Base-by-base conservation (phyloP, 2,329 filamentous ascomycete species). In the Xylariales sp. region DNA sequence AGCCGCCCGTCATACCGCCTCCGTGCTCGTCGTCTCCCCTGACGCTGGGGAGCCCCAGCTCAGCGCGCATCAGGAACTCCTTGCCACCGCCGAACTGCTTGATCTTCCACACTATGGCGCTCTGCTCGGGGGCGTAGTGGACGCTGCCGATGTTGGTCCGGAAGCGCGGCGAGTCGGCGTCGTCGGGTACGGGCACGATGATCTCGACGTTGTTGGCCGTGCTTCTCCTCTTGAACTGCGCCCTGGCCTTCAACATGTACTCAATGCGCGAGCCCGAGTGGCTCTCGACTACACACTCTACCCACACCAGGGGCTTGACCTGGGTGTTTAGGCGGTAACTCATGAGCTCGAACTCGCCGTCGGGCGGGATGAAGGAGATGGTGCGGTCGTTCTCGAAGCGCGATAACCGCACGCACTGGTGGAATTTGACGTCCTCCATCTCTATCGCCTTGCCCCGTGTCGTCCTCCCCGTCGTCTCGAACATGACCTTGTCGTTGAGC, bases 351-450 rank as follows among this genome's bases (percentile, higher is more conserved):
- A 99, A 99, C 80, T 99, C 96, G 79, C 96, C 96, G 78, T 99
- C 96, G 10, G 96, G 96, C 1, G 96, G 96, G 74, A 99, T 98
- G 81, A 99, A 99, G 78, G 93, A 97, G 82, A 99, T 99, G 45
- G 96, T 99, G 68, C 96, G 87, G 84, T 99, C 96, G 81, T 98
- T 99, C 81, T 99, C 96, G 82, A 99, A 99, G 73, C 96, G 89
- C 55, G 94, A 97, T 72, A 99, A 86, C 70, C 96, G 90, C 71
- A 99, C 96, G 78, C 96, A 99, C 81, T 99, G 96, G 82, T 99
- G 96, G 81, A 99, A 99, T 78, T 99, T 99, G 81, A 99, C 96
- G 75, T 99, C 96, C 78, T 99, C 96, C 96, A 99, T 99, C 83
- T 99, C 96, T 71, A 99, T 96, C 9, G 96, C 93, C 82, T 99